Conservation (phyloP, 2,329 filamentous ascomycete species). For the Aschersonia sp. region DNA sequence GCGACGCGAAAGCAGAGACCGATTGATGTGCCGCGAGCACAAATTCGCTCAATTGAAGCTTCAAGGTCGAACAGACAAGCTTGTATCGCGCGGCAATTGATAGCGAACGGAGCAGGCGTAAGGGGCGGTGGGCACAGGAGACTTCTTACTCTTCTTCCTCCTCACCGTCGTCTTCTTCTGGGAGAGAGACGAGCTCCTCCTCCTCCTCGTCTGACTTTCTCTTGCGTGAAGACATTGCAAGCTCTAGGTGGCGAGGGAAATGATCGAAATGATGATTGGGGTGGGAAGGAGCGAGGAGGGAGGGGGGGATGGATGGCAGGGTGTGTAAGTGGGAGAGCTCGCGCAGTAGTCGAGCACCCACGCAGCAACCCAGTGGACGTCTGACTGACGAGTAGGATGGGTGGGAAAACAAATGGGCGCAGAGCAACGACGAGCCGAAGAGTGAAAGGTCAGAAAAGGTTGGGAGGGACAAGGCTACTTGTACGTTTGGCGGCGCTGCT, state of each 20-base stretch:
- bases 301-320: not conserved
- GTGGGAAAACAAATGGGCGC: not conserved
- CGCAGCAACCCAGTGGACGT: not conserved
- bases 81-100: too few relatives aligned
- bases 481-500: constrained; percentile 4
- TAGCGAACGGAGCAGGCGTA: not conserved
- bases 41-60: not conserved
- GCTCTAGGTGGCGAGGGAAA: not conserved
- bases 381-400: not conserved
- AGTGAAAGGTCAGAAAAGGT: not conserved
- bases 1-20: too few relatives aligned
- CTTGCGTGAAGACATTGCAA: constrained; percentile 33
- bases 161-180: constrained; percentile 33
- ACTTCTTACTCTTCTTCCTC: constrained; percentile 40
- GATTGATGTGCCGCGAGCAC: too few relatives aligned
- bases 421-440: not conserved
- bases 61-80: not conserved
- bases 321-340: constrained; percentile 3
- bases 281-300: not conserved
- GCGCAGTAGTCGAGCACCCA: not conserved
- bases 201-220: constrained; percentile 44
- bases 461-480: constrained; percentile 5
- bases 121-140: not conserved
- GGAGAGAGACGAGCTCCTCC: constrained; percentile 39
- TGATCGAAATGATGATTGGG: not conserved